Base-by-base conservation (phyloP, 73 alveolate genomes). In the Uronychia setigera region DNA sequence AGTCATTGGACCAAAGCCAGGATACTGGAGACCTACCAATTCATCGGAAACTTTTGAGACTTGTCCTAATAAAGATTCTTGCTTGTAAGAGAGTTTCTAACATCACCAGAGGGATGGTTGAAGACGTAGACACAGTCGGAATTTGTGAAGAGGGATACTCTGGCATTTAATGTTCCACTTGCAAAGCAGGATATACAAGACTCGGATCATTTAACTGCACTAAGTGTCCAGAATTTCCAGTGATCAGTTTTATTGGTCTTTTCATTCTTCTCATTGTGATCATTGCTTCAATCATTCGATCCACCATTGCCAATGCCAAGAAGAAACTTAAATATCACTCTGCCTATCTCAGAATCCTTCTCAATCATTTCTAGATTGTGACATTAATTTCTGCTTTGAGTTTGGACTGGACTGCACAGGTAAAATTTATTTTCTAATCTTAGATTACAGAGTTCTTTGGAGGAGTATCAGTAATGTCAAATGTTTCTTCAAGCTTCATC, bases 1-100 rank as follows among this genome's bases (percentile, higher is more conserved):
- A 0, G 33, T 32, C 13, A 80, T 84, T 1, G 79, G 75, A 5
- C 88, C 87, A 31, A 35, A 28, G 74, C 81, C 92, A 25, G 92
- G 92, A 31, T 86, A 86, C 58, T 86, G 92, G 88, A 34, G 92
- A 46, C 32, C 81, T 27, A 0, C 81, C 32, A 59, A 80, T n/a
- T 28, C 33, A 25, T 30, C 89, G 14, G 92, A 86, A 26, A 86
- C 28, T 59, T 80, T 86, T 58, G 60, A 81, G 0, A 84, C 58
- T 0, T 86, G 92, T n/a, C n/a, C n/a, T n/a, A n/a, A n/a, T n/a
- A n/a, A n/a, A n/a, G n/a, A n/a, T n/a, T n/a, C 30, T 79, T 87
- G 32, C 26, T 58, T 0, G 25, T 84, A 0, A 58, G 34, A 67
- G 88, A 78, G 0, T 86, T 89, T 32, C 77, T 86, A n/a, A n/a